phyloP scores from a whole-genome alignment of 1,284 basidiomycete species.

The Taiwanofungus camphoratus region DNA sequence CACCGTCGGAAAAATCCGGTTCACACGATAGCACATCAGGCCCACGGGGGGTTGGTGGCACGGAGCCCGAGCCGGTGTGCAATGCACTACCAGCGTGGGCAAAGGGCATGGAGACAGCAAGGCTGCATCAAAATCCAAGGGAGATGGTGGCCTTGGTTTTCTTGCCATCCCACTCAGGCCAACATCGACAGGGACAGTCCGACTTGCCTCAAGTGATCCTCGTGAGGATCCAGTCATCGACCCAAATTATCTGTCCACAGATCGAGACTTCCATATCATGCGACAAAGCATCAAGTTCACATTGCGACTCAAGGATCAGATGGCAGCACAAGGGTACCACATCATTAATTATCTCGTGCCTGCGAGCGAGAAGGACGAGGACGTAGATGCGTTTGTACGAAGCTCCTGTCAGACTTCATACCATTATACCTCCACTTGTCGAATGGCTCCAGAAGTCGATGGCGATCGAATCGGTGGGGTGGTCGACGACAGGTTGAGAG shows the following conservation, averaged over 20 bases:
- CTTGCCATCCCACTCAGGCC: conserved; percentile 27
- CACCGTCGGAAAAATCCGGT: too few relatives aligned
- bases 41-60: too few relatives aligned
- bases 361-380: conserved; percentile 15
- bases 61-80: too few relatives aligned
- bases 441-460: conserved; percentile 32
- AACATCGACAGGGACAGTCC: conserved; percentile 28
- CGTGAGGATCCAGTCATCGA: conserved; percentile 15
- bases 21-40: too few relatives aligned
- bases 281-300: conserved; percentile 16
- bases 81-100: too few relatives aligned
- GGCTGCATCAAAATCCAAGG: too few relatives aligned
- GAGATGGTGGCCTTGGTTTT: conserved; percentile 21
- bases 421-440: conserved; percentile 33
- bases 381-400: conserved; percentile 25
- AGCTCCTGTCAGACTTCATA: conserved; percentile 26
- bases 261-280: conserved; percentile 19
- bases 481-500: conserved; percentile 42
- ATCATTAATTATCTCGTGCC: conserved; percentile 28
- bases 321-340: conserved; percentile 28
- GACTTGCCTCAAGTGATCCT: conserved; percentile 28
- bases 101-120: too few relatives aligned
- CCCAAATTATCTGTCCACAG: conserved; percentile 4
- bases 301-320: conserved; percentile 21
- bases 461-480: conserved; percentile 1